Base-by-base conservation (phyloP, 2,329 filamentous ascomycete genomes). In the Neonectria sp. region DNA sequence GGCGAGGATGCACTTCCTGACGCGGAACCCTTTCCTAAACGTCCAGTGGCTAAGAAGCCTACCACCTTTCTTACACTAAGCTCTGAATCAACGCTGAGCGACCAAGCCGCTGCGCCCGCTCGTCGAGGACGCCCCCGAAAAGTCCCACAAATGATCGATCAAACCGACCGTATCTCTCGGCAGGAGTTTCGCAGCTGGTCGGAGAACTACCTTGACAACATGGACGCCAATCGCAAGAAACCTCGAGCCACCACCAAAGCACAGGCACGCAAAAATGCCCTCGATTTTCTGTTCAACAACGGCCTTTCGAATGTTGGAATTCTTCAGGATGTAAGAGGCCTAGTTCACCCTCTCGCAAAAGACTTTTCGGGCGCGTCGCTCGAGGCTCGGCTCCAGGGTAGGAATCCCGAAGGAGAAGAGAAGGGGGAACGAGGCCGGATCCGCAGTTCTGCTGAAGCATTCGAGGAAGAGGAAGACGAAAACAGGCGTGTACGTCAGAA, bases 131-230 rank as follows among this genome's bases (percentile, higher is more conserved):
- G 76, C 9, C 76, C 72, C 6, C 74, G 75, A 35, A 77, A 76
- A 48, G 17, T 69, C 12, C 53, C 76, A 15, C 62, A 52, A 15
- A 77, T 82, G 74, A 13, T 81, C 6, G 82, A 83, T 53, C 21
- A 68, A 12, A 65, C 56, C 64, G 80, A 80, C 17, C 76, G 79
- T 21, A 31, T 88, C 11, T 73, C 81, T 11, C 73, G 79, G 63
- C 72, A 69, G 13, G 78, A 81, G 58, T 75, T 86, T 55, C 80
- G 78, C 61, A 61, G 68, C 6, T 88, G 85, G 86, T 75, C 78
- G 58, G 62, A 70, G 1, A 73, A 84, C 46, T 88, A 89, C 63
- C 66, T 83, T 8, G 68, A 77, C 12, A 91, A 90, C 70, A 95
- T 93, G 88, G 72, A 79, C 31, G 77, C 71, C 21, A 70, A 68